Percentiles rank a stretch among this genome's conserved stretches.
Evolutionary conservation across 768 basidiomycete genomes (phyloP).

Genomic region (Serpula lacrymans): DNA sequence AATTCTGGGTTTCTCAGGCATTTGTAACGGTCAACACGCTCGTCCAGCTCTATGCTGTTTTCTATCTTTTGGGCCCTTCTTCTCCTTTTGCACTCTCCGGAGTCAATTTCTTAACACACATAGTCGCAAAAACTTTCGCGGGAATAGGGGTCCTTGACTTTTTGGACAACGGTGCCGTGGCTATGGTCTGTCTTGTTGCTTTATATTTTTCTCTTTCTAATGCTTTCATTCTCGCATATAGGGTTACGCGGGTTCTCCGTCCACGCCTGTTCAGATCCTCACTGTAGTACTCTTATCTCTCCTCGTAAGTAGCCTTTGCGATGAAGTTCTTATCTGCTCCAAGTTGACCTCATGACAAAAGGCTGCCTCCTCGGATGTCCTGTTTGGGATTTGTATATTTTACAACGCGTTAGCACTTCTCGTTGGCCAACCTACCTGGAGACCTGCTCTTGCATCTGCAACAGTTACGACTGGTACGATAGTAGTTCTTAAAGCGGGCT

Average conservation of each 20-base stretch:
- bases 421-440: conserved; percentile 1
- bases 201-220: no score
- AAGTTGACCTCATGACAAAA: neutral
- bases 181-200: neutral
- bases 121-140: conserved; percentile 40
- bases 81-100: conserved; percentile 16
- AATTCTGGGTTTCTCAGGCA: conserved; percentile 24
- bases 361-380: conserved; percentile 1
- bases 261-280: neutral
- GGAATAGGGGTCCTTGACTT: conserved; percentile 31
- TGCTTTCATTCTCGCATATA: neutral
- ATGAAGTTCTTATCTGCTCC: no score
- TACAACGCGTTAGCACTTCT: conserved; percentile 4
- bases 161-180: conserved; percentile 4
- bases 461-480: neutral
- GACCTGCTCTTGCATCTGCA: neutral
- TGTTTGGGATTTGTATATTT: conserved; percentile 1
- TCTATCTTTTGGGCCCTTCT: conserved; percentile 23
- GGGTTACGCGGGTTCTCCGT: neutral
- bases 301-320: conserved; percentile 2
- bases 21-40: conserved; percentile 30
- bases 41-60: conserved; percentile 35
- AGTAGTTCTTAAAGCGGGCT: neutral
- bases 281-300: neutral
- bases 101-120: conserved; percentile 31